Base-by-base conservation (phyloP, 2,329 filamentous ascomycete species). In the Pyricularia pennisetigena region DNA sequence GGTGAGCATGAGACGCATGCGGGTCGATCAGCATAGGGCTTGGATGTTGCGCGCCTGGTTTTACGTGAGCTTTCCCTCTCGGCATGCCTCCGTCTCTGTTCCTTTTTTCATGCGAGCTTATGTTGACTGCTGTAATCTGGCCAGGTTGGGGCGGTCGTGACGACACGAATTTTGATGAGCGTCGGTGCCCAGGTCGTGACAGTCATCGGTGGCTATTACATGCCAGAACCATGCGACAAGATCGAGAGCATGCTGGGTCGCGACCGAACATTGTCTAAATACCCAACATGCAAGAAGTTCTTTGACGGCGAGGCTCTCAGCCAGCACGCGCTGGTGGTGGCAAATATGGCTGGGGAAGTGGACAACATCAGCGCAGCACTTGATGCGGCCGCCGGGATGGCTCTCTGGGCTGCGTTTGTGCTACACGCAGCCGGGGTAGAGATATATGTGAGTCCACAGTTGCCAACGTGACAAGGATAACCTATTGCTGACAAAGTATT, bases 361-460 rank as follows among this genome's bases (percentile, higher is more conserved):
- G 66, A 61, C 3, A 67, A 61, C 54, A 61, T 79, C 4, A 81
- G 78, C 0, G 81, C 83, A 0, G 78, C 78, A 0, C 73, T 88
- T n/a, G 78, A 81, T n/a, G n/a, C 82, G 0, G 75, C 73, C 1
- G 88, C 88, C 69, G 85, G 84, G 3, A 80, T 82, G 71, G 81
- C 82, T 0, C 69, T 82, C 1, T 89, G 84, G 83, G 67, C 88
- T 9, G 80, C 84, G 0, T 71, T 87, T 2, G 70, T 79, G 0
- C 64, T 89, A 1, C 86, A 89, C 71, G 77, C 77, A 7, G 67
- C 84, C 23, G 81, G 79, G 0, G 76, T 82, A 0, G 84, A 86
- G 73, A 57, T 83, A 54, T 84, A 84, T 69, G 79, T 82, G 71
- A 74, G 79, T 75, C 23, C 6, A 2, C 12, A 49, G 12, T 14